Conservation (phyloP, 192 early-diverging fungal species). For the Podila clonocystis region DNA sequence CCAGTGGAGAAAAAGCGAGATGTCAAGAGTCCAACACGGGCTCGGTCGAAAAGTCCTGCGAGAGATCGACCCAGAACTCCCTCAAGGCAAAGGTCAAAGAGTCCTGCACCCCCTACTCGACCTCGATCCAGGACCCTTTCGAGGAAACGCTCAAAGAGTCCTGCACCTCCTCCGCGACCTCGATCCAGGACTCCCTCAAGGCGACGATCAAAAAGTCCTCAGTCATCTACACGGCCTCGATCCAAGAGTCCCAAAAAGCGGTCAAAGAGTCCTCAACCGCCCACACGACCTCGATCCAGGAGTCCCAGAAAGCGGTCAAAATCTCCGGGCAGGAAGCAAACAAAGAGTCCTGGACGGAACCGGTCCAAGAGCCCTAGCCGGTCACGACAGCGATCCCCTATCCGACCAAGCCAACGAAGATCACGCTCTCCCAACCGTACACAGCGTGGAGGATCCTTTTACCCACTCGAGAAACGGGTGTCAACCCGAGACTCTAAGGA, state of each 20-base stretch:
- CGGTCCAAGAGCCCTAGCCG: not conserved
- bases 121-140: not conserved
- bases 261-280: not conserved
- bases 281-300: not conserved
- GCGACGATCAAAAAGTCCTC: not conserved
- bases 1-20: too few relatives aligned
- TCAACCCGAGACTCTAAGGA: not conserved
- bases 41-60: not conserved
- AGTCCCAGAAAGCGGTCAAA: not conserved
- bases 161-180: not conserved
- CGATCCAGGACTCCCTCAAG: not conserved
- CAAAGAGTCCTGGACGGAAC: not conserved
- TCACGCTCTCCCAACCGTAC: conserved; percentile 12
- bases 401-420: not conserved
- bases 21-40: too few relatives aligned
- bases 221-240: not conserved
- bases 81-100: not conserved
- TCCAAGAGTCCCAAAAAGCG: not conserved
- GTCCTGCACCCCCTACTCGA: not conserved
- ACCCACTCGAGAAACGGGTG: conserved; percentile 9
- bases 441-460: conserved; percentile 11
- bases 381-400: not conserved
- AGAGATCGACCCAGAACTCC: not conserved
- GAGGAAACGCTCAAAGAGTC: not conserved
- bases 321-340: not conserved